Evolutionary conservation across 2,329 filamentous ascomycete species (phyloP).

Genomic region (Microcyclosporella mali): DNA sequence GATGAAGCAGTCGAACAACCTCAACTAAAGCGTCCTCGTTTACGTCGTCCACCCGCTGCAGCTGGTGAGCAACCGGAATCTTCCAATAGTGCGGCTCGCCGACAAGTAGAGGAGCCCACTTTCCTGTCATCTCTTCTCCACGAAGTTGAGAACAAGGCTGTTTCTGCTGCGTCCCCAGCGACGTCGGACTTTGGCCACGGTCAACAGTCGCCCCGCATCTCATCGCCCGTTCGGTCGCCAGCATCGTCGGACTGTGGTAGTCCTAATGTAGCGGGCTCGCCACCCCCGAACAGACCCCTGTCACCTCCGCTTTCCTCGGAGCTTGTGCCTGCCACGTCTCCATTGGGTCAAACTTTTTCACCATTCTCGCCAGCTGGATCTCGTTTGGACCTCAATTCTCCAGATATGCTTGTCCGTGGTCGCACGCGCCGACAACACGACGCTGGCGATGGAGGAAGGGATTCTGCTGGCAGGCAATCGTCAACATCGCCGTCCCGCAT

Average conservation of each 20-base stretch:
- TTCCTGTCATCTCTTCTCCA: conserved; percentile 82
- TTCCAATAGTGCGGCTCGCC: conserved; percentile 25
- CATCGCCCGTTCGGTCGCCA: conserved; percentile 64
- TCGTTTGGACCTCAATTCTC: conserved; percentile 12
- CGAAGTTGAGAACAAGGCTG: conserved; percentile 64
- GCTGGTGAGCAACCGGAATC: conserved; percentile 39
- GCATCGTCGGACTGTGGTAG: conserved; percentile 59
- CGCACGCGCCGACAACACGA: conserved; percentile 17
- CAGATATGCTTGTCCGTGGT: conserved; percentile 10
- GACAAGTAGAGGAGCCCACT: conserved; percentile 55
- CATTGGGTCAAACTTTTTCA: conserved; percentile 59
- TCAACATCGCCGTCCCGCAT: conserved; percentile 32
- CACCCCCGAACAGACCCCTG: conserved; percentile 60
- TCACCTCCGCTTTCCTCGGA: conserved; percentile 65
- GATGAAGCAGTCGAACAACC: conserved; percentile 56
- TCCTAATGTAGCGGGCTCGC: conserved; percentile 61
- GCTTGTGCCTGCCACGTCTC: conserved; percentile 68
- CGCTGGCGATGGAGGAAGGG: conserved; percentile 23
- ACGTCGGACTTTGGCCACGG: conserved; percentile 29
- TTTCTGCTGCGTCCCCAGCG: conserved; percentile 32
- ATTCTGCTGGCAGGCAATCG: conserved; percentile 17
- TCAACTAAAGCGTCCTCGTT: conserved; percentile 76
- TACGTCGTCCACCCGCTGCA: conserved; percentile 40
- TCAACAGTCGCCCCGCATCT: conserved; percentile 38
- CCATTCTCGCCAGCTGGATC: conserved; percentile 50